Evolutionary conservation across 176 grass and related monocot species (phyloP), one percentile per base, ranked within the genome.

Genomic region (Saccharum officinarum): DNA sequence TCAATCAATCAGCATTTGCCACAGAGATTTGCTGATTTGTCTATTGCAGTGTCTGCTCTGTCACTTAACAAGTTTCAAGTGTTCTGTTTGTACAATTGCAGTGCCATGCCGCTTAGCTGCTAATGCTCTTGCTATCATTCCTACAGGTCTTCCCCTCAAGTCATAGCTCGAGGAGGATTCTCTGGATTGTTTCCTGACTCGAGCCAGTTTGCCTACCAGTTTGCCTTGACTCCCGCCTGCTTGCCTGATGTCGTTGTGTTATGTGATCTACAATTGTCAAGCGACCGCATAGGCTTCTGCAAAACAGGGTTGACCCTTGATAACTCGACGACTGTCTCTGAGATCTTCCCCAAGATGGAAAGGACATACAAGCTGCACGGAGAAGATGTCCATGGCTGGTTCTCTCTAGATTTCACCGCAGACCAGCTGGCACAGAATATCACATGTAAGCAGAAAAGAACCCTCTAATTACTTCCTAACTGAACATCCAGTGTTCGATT

Each of bases 151-250:
- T 52, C 82, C 92, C 94, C 94, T 75, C 20, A 37, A 59, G 85
- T 97, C 40, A 86, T 94, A 80, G 92, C 94, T 86, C 85, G 75
- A 50, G 94, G 94, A 84, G 94, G 94, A 37, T 97, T 90, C 89
- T 97, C 94, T 33, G 94, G 94, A 60, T 39, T 97, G 44, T 89
- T 92, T 82, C 94, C 94, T 33, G 94, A 94, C 54, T 90, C 94
- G 17, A 97, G 92, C 81, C 34, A 77, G 31, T 76, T 76, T 5
- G 83, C 94, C 2, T 97, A 97, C 61, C 67, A 92, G 67, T 88
- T 90, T 33, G 90, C 94, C 8, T 26, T 97, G 80, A 44, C 71
- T 9, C 33, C 33, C 33, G 63, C 71, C 69, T 80, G 89, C 76
- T 80, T 90, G 63, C 86, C 78, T 38, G 87, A 86, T 30, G 85